phyloP scores from a whole-genome alignment of 75 land plant species.

The Selaginella tamariscina region DNA sequence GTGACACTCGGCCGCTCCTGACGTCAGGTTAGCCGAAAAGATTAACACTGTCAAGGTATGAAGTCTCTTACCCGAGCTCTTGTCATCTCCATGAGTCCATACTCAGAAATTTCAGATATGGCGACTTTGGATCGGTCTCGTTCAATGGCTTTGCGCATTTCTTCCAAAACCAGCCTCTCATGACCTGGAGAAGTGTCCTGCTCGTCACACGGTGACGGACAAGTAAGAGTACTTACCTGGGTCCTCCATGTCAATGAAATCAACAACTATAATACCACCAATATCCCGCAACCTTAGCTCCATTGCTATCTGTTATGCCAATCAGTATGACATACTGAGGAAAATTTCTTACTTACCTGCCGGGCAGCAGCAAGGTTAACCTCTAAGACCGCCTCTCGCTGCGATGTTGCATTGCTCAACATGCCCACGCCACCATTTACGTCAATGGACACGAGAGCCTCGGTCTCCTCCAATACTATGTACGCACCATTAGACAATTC shows the following conservation, averaged over 20 bases:
- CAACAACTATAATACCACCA: conserved; percentile 97
- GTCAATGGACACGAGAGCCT: conserved; percentile 95
- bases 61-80: conserved; percentile 66
- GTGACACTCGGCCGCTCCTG: conserved; percentile 97
- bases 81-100: conserved; percentile 92
- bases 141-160: conserved; percentile 78
- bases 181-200: conserved; percentile 35
- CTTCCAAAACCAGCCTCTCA: conserved; percentile 85
- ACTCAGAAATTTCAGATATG: conserved; percentile 75
- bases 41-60: background rate
- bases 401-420: conserved; percentile 57
- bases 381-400: conserved; percentile 66
- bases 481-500: conserved; percentile 80
- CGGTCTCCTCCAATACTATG: conserved; percentile 87
- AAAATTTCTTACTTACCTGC: conserved; percentile 41
- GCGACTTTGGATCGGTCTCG: conserved; percentile 63
- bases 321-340: background rate
- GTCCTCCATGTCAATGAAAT: conserved; percentile 92
- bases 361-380: conserved; percentile 95
- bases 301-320: conserved; percentile 63
- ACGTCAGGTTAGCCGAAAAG: background rate
- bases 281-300: conserved; percentile 89
- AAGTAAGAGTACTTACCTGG: conserved; percentile 33
- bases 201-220: background rate
- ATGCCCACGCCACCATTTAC: conserved; percentile 90